Conservation (phyloP, 176 grass and related monocot genomes). For the Musa itinerans region DNA sequence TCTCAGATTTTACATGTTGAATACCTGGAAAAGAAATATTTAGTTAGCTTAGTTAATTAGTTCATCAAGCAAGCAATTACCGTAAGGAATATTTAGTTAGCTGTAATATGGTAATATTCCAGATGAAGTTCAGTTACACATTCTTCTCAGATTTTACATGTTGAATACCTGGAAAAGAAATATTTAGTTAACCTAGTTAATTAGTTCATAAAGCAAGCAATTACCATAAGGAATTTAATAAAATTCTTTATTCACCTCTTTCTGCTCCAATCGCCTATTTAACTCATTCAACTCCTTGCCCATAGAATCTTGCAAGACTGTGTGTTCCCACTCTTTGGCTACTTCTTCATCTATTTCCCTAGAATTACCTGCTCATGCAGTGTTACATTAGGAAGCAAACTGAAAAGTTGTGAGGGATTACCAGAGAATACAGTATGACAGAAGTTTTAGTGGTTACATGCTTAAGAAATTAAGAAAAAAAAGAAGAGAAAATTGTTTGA, state of each 20-base stretch:
- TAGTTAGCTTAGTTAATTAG: background rate
- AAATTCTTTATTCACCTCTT: slow-evolving; percentile 49
- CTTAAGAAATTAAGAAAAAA: slow-evolving; percentile 21
- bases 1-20: background rate
- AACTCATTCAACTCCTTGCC: slow-evolving; percentile 94
- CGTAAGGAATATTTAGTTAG: background rate
- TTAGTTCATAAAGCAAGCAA: background rate
- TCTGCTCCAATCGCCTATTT: slow-evolving; percentile 85
- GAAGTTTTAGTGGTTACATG: background rate
- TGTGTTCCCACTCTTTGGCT: slow-evolving; percentile 93
- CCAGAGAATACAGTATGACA: too few relatives aligned
- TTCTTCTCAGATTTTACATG: background rate
- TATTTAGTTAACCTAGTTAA: background rate
- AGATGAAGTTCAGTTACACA: background rate
- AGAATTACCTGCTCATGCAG: slow-evolving; percentile 34
- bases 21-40: background rate
- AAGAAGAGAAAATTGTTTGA: background rate
- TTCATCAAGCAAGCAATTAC: background rate
- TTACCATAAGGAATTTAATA: background rate
- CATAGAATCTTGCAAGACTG: slow-evolving; percentile 87
- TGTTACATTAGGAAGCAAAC: slow-evolving; percentile 1
- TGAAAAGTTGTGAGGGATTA: too few relatives aligned
- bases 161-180: background rate
- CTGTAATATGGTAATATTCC: too few relatives aligned
- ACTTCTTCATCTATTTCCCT: slow-evolving; percentile 93